Evolutionary conservation across 73 alveolate species (phyloP).

Genomic region (Paramecium sonneborni): DNA sequence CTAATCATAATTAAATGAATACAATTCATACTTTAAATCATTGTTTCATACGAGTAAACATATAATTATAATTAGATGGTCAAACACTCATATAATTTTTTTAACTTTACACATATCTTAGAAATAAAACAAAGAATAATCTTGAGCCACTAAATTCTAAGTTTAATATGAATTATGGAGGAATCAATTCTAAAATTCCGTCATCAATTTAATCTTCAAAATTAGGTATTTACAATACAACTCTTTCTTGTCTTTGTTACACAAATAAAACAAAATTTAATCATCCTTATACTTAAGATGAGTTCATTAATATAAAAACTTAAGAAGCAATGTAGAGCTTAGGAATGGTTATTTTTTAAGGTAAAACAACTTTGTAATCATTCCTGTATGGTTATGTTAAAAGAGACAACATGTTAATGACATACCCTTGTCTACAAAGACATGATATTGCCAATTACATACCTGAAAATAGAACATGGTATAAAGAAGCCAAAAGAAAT

Average conservation of each 20-base stretch:
- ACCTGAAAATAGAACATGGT: conserved; percentile 5
- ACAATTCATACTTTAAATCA: background rate
- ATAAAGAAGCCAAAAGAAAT: background rate
- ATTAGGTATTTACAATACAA: background rate
- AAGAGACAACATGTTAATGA: background rate
- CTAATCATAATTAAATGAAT: background rate
- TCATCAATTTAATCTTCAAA: background rate
- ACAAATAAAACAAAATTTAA: background rate
- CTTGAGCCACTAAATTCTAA: background rate
- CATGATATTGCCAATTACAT: background rate
- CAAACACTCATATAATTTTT: background rate
- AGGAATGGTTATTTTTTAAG: background rate
- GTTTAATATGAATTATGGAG: conserved; percentile 3
- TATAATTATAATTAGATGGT: background rate
- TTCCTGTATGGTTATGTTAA: background rate
- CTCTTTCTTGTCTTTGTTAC: background rate
- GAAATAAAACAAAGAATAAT: background rate
- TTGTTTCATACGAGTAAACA: background rate
- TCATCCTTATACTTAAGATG: background rate
- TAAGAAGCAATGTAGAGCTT: background rate
- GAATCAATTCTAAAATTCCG: background rate
- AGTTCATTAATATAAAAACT: background rate
- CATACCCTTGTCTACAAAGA: background rate
- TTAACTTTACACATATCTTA: background rate
- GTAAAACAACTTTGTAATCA: background rate